phyloP scores from a whole-genome alignment of 805 yeast genomes.

The Myxozyma neglecta region DNA sequence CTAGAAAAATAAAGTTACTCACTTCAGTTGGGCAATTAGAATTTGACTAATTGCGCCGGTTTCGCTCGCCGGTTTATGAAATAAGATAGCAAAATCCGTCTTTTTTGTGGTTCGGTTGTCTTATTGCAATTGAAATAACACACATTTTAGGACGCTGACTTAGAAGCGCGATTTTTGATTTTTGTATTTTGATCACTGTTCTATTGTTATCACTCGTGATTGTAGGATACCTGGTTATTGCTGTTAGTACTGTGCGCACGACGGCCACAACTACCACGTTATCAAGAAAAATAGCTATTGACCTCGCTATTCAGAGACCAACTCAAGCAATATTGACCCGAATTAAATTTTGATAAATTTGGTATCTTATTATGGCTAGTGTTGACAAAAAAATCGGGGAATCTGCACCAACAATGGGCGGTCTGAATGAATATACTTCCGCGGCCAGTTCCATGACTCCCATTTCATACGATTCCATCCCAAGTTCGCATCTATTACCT shows the following conservation, averaged over 20 bases:
- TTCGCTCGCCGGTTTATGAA: constrained; percentile 5
- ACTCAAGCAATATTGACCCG: too few species aligned
- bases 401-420: constrained; percentile 8
- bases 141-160: background rate
- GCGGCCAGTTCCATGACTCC: constrained; percentile 1
- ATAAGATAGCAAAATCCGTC: background rate
- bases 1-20: too few species aligned
- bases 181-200: background rate
- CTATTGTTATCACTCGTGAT: too few species aligned
- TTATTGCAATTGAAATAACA: background rate
- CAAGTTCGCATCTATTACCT: constrained; percentile 28
- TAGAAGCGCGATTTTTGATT: background rate
- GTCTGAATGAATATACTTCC: constrained; percentile 20
- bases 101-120: background rate
- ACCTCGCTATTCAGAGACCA: too few species aligned
- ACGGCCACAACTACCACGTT: too few species aligned
- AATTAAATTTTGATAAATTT: background rate
- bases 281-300: too few species aligned
- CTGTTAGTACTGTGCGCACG: too few species aligned
- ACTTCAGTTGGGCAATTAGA: background rate
- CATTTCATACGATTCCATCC: constrained; percentile 16
- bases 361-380: background rate
- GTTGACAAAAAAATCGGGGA: constrained; percentile 6
- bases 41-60: constrained; percentile 1
- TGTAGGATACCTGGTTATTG: too few species aligned